Base-by-base conservation (phyloP, 495 filamentous ascomycete species). In the Aspergillus olivimuriae region DNA sequence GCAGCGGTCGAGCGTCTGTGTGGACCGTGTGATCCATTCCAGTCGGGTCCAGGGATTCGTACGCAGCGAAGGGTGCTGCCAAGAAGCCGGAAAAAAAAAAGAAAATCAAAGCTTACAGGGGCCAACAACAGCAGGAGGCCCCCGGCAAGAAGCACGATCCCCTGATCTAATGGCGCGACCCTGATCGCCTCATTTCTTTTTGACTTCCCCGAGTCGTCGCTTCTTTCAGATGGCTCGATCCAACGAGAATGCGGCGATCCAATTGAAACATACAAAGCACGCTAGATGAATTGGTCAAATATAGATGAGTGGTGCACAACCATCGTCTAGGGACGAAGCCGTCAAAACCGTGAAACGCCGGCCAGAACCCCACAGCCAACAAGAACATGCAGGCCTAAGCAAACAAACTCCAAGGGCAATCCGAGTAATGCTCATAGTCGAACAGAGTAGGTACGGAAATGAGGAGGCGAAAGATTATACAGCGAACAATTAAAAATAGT, bases 311-410 rank as follows among this genome's bases (percentile, higher is more conserved):
- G 58, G 60, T 54, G 46, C 57, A 55, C 60, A 52, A 54, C 61
- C 58, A 61, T 65, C 52, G 60, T 63, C 58, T 54, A 53, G 50
- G 48, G 48, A 50, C 60, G 57, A 64, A 67, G 58, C 60, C 57
- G 61, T 66, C 62, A 68, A 51, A 67, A 64, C 63, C 68, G 52
- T 60, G 50, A 43, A 72, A 68, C 68, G 68, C 68, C 66, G 52
- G 61, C 63, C 58, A 63, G 55, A 63, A 60, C 48, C 57, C 54
- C 54, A 46, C 48, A 50, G 52, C 53, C 68, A 61, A 60, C 17
- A 56, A 49, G 49, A 56, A 59, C 43, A 64, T 64, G 63, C 58
- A 60, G 53, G 53, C 56, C 56, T 58, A 63, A 67, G 58, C 58
- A 54, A n/a, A 51, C 56, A 52, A 65, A 62, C 60, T 61, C 60